Percentiles rank a stretch among this genome's conserved stretches.
These are phyloP conservation scores for Megacollybia marginata DNA, from an alignment of 768 basidiomycete genomes.

Conservation along the genomic window DNA sequence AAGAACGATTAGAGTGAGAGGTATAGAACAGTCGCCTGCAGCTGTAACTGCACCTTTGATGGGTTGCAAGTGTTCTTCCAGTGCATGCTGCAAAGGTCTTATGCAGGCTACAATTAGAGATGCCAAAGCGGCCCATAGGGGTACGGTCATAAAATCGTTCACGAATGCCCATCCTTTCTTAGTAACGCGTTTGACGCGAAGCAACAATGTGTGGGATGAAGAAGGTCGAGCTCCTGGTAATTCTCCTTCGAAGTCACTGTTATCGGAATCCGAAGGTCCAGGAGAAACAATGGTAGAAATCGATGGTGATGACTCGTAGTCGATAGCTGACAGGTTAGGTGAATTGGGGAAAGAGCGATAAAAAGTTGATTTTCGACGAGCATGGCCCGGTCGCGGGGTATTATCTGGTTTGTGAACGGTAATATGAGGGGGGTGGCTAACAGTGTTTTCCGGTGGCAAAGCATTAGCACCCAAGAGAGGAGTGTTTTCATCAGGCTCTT, in stretches of 20 bases:
- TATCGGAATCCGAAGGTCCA: slow-evolving; percentile 13
- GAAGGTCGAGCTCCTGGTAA: background rate
- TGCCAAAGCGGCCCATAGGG: slow-evolving; percentile 71
- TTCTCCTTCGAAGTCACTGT: slow-evolving; percentile 15
- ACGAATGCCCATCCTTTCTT: slow-evolving; percentile 29
- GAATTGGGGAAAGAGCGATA: slow-evolving; percentile 67
- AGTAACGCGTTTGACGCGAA: slow-evolving; percentile 1
- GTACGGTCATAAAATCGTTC: slow-evolving; percentile 81
- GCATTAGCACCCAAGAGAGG: background rate
- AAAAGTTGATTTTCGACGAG: slow-evolving; percentile 30
- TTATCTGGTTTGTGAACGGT: background rate
- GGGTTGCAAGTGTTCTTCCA: slow-evolving; percentile 57
- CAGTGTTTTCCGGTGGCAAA: background rate
- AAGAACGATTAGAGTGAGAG: slow-evolving; percentile 84
- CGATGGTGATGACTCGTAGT: slow-evolving; percentile 14
- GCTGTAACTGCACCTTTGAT: slow-evolving; percentile 59
- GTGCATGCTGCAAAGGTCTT: slow-evolving; percentile 62
- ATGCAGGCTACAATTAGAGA: slow-evolving; percentile 75
- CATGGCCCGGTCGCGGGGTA: slow-evolving; percentile 6
- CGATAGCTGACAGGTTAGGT: slow-evolving; percentile 29
- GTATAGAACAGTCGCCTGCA: slow-evolving; percentile 77
- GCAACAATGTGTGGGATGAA: background rate
- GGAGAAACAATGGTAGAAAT: slow-evolving; percentile 8
- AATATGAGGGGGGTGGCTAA: background rate
- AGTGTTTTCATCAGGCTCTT: slow-evolving; percentile 9